phyloP scores from a whole-genome alignment of 2,329 filamentous ascomycete genomes.

The Hypoxylon sp. region DNA sequence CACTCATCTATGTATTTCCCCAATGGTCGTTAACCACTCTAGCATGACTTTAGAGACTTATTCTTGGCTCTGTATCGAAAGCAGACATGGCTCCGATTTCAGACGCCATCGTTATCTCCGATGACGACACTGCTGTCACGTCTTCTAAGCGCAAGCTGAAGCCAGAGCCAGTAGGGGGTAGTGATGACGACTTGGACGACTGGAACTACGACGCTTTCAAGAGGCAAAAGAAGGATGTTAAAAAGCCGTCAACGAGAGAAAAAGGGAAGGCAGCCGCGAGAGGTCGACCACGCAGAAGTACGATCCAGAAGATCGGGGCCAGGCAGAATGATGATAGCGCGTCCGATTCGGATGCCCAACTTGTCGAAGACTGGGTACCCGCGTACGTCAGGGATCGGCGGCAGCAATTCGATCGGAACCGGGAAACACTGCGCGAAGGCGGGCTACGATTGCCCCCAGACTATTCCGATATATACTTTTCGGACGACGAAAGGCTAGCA shows the following conservation, averaged over 20 bases:
- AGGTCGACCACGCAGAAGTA: conserved; percentile 23
- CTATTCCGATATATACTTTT: conserved; percentile 79
- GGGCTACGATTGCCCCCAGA: conserved; percentile 80
- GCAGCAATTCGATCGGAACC: conserved; percentile 70
- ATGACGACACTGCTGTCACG: conserved; percentile 34
- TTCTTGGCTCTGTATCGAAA: not conserved
- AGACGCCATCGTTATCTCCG: conserved; percentile 37
- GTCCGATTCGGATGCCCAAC: conserved; percentile 51
- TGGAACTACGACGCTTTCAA: conserved; percentile 30
- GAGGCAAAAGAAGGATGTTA: conserved; percentile 34
- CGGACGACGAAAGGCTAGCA: conserved; percentile 70
- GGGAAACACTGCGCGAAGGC: conserved; percentile 66
- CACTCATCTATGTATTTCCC: not conserved
- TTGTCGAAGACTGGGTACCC: conserved; percentile 67
- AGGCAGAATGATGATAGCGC: conserved; percentile 44
- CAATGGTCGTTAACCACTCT: not conserved
- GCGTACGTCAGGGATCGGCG: conserved; percentile 76
- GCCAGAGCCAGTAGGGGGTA: conserved; percentile 29
- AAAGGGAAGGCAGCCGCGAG: conserved; percentile 33
- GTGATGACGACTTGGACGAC: conserved; percentile 42
- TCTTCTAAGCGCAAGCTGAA: conserved; percentile 41
- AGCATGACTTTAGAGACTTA: conserved; percentile 23
- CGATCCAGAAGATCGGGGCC: conserved; percentile 16
- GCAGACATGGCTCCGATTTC: conserved; percentile 31
- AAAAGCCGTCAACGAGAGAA: conserved; percentile 23